These are phyloP conservation scores for Wolfiporia cocos DNA, from an alignment of 1,284 basidiomycete species.

Conservation along the genomic window DNA sequence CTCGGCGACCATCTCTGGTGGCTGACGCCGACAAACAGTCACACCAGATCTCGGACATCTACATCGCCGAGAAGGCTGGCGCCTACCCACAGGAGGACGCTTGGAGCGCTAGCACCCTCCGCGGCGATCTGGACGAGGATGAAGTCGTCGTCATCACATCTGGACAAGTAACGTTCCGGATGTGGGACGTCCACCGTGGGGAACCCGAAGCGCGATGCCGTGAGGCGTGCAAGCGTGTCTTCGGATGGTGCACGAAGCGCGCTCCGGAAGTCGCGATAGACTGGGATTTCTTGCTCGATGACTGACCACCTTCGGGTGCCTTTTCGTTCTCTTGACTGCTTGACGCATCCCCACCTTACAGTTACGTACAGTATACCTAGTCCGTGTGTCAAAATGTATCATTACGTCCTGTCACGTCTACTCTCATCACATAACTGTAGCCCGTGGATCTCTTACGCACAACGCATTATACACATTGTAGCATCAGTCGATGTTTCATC, in stretches of 20 bases:
- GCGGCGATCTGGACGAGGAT: constrained; percentile 36
- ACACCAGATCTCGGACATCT: constrained; percentile 27
- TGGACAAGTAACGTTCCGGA: constrained; percentile 60
- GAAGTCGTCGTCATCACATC: constrained; percentile 53
- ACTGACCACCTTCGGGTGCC: constrained; percentile 31
- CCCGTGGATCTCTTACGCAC: background rate
- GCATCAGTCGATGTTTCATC: constrained; percentile 12
- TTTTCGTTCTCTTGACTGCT: no score
- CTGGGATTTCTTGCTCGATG: constrained; percentile 75
- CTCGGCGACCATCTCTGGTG: constrained; percentile 24
- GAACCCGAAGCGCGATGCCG: constrained; percentile 53
- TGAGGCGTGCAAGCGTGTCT: constrained; percentile 59
- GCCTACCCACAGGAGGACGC: constrained; percentile 11
- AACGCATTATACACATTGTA: constrained; percentile 14
- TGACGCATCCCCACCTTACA: no score
- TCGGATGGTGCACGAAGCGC: constrained; percentile 47
- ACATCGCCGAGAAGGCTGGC: constrained; percentile 18
- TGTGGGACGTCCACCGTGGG: constrained; percentile 69
- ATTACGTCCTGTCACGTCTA: background rate
- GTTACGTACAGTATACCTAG: no score
- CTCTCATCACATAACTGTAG: constrained; percentile 2
- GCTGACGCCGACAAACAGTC: constrained; percentile 17
- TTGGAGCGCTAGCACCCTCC: constrained; percentile 10
- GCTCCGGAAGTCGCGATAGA: constrained; percentile 50
- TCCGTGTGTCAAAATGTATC: constrained; percentile 3